phyloP scores from a whole-genome alignment of 148 eudicot genomes.

The Spergularia marina region DNA sequence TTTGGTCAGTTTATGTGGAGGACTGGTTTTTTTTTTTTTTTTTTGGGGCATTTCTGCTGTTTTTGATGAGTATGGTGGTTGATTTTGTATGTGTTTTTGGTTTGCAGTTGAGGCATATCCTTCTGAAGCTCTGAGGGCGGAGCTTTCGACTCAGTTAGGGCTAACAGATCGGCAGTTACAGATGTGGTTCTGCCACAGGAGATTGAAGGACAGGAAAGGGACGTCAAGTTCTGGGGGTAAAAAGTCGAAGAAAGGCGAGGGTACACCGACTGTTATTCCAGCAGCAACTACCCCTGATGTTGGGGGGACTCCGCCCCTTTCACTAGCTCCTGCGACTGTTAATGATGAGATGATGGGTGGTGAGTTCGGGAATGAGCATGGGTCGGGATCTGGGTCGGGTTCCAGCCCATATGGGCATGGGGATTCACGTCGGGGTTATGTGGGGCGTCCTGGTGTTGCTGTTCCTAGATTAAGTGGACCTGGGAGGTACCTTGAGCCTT shows the following conservation, averaged over 20 bases:
- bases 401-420: conserved; percentile 49
- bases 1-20: no score
- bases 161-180: conserved; percentile 88
- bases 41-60: conserved; percentile 15
- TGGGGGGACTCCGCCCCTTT: conserved; percentile 17
- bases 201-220: conserved; percentile 73
- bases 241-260: conserved; percentile 42
- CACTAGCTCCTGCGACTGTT: conserved; percentile 28
- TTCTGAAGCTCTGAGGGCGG: conserved; percentile 70
- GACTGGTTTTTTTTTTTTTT: neutral
- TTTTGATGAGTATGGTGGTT: neutral
- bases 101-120: conserved; percentile 66
- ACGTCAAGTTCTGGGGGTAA: conserved; percentile 31
- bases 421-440: conserved; percentile 42
- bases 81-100: conserved; percentile 6
- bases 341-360: conserved; percentile 41
- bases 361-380: conserved; percentile 48
- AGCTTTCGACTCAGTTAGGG: conserved; percentile 67
- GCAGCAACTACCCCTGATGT: conserved; percentile 28
- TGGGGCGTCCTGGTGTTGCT: conserved; percentile 46
- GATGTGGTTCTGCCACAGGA: conserved; percentile 97
- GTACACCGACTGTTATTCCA: conserved; percentile 26
- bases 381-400: conserved; percentile 49
- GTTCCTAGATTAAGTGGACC: conserved; percentile 49
- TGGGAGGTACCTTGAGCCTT: conserved; percentile 63